Evolutionary conservation across 352 stramenopile species (phyloP).

Genomic region (Globisporangium barbulae): DNA sequence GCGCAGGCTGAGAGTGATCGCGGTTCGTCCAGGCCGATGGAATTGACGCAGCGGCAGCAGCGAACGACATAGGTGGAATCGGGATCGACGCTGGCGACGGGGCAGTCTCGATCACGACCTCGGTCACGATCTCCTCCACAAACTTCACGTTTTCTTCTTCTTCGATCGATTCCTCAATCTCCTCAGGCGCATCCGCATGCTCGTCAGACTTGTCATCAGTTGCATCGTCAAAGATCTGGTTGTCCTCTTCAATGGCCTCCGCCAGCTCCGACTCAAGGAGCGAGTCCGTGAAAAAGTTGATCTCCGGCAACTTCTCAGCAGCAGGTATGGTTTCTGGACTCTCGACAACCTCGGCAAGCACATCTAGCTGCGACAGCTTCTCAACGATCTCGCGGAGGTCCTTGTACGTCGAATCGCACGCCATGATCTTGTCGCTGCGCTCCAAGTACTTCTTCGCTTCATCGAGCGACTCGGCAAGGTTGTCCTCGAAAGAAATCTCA

Average conservation of each 20-base stretch:
- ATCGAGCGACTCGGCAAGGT: constrained; percentile 72
- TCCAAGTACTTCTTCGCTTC: constrained; percentile 73
- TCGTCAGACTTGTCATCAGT: constrained; percentile 23
- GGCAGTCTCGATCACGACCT: constrained; percentile 15
- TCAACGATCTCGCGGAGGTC: constrained; percentile 60
- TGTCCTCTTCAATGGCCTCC: constrained; percentile 5
- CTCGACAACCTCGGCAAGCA: constrained; percentile 18
- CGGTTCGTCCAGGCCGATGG: constrained; percentile 21
- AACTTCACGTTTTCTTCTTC: constrained; percentile 15
- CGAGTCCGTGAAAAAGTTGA: constrained; percentile 87
- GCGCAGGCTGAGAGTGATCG: constrained; percentile 23
- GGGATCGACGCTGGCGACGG: constrained; percentile 23
- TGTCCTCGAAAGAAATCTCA: constrained; percentile 76
- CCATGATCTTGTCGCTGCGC: constrained; percentile 67
- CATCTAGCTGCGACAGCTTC: constrained; percentile 29
- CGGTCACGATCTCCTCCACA: neutral
- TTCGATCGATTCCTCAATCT: constrained; percentile 13
- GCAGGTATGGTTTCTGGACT: constrained; percentile 16
- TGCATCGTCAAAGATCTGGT: constrained; percentile 13
- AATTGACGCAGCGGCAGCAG: constrained; percentile 28
- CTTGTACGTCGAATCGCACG: constrained; percentile 68
- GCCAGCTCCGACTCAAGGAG: constrained; percentile 33
- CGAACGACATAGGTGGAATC: constrained; percentile 49
- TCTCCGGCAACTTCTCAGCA: constrained; percentile 52
- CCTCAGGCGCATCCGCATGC: constrained; percentile 16